Conservation (phyloP, 2,329 filamentous ascomycete genomes). For the Calycina marina region DNA sequence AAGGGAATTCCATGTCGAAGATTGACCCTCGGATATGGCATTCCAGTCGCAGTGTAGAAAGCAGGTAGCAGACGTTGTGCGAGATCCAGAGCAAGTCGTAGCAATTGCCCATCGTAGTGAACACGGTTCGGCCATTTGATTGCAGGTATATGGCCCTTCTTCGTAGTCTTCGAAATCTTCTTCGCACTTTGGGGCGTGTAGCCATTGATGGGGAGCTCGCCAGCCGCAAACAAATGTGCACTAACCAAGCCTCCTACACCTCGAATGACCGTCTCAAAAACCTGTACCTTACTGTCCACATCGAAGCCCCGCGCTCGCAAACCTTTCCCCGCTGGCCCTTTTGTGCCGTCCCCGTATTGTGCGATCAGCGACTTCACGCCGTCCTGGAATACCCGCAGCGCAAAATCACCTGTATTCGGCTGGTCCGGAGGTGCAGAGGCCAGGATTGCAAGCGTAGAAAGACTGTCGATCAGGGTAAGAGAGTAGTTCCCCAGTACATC, state of each 20-base stretch:
- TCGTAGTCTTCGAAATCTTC: constrained; percentile 8
- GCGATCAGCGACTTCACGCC: constrained; percentile 62
- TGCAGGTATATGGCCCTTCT: constrained; percentile 31
- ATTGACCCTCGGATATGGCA: constrained; percentile 92
- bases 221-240: constrained; percentile 83
- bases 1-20: constrained; percentile 83
- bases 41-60: constrained; percentile 79
- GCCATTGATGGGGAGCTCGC: constrained; percentile 72
- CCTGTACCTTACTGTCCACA: constrained; percentile 93
- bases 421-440: constrained; percentile 55
- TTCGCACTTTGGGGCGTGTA: constrained; percentile 40
- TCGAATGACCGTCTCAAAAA: constrained; percentile 95
- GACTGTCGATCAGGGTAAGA: constrained; percentile 83
- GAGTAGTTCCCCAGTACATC: constrained; percentile 97
- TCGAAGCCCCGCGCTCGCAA: constrained; percentile 71
- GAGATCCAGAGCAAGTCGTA: constrained; percentile 79
- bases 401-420: constrained; percentile 39
- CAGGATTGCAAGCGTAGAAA: constrained; percentile 86
- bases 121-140: constrained; percentile 67
- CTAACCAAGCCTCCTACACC: constrained; percentile 83
- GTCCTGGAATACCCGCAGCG: constrained; percentile 62
- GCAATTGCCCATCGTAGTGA: constrained; percentile 74
- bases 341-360: constrained; percentile 74
- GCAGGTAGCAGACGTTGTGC: constrained; percentile 75
- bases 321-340: constrained; percentile 54